Percentiles rank a stretch among this genome's conserved stretches.
Conservation (phyloP, 1,284 basidiomycete genomes). For the Irpex sp. region DNA sequence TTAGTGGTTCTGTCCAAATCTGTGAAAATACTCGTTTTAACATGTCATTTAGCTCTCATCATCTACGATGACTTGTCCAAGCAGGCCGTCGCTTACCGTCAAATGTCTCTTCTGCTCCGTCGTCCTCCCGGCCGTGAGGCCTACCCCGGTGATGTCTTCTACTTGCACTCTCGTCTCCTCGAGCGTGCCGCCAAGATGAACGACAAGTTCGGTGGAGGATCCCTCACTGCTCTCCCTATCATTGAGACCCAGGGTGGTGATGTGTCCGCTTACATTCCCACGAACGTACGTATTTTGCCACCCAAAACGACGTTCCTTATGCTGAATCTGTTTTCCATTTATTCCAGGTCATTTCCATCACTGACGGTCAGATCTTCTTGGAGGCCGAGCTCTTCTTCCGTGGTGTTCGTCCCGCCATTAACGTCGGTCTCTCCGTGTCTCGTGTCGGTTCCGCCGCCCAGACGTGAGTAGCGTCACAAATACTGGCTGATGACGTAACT, state of each 20-base stretch:
- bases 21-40: slow-evolving; percentile 12
- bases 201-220: slow-evolving; percentile 96
- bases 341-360: slow-evolving; percentile 90
- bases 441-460: slow-evolving; percentile 99
- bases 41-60: slow-evolving; percentile 71
- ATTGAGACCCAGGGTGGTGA: slow-evolving; percentile 99
- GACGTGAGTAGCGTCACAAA: slow-evolving; percentile 51
- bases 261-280: slow-evolving; percentile 96
- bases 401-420: slow-evolving; percentile 98
- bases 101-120: slow-evolving; percentile 99
- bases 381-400: slow-evolving; percentile 99
- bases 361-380: slow-evolving; percentile 99
- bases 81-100: slow-evolving; percentile 99
- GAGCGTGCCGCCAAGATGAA: slow-evolving; percentile 99
- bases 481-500: background rate
- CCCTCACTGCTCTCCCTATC: slow-evolving; percentile 96
- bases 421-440: slow-evolving; percentile 99
- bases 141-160: slow-evolving; percentile 99
- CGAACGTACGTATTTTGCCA: slow-evolving; percentile 58
- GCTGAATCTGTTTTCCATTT: background rate
- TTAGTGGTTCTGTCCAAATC: slow-evolving; percentile 24
- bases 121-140: slow-evolving; percentile 99
- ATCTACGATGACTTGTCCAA: slow-evolving; percentile 99
- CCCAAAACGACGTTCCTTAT: no score
- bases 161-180: slow-evolving; percentile 99